Percentiles rank a stretch among this genome's conserved stretches.
Evolutionary conservation across 208 protist genomes (phyloP).

Genomic region (Leishmania guyanensis): DNA sequence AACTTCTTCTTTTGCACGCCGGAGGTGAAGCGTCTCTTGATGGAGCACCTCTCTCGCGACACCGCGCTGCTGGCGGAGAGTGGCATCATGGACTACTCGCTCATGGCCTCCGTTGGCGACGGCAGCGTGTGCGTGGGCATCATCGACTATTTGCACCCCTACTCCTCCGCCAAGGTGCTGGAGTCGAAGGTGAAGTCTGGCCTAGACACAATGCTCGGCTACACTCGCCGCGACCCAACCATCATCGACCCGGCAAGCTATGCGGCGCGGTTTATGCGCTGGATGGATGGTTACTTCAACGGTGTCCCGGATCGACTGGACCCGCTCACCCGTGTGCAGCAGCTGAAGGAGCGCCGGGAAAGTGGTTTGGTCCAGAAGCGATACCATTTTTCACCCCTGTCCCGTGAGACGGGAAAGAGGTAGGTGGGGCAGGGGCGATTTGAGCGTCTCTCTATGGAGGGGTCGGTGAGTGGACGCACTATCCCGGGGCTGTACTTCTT

Average conservation of each 20-base stretch:
- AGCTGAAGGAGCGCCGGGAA: slow-evolving; percentile 6
- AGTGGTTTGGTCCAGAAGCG: not conserved
- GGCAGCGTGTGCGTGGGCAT: slow-evolving; percentile 47
- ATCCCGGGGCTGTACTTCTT: not conserved
- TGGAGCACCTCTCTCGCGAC: slow-evolving; percentile 60
- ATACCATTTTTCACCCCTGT: not conserved
- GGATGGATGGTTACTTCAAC: slow-evolving; percentile 78
- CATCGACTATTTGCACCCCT: slow-evolving; percentile 88
- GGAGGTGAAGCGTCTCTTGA: slow-evolving; percentile 47
- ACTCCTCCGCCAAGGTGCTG: slow-evolving; percentile 72
- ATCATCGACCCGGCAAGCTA: slow-evolving; percentile 83
- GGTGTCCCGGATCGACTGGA: slow-evolving; percentile 65
- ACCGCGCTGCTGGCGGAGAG: slow-evolving; percentile 49
- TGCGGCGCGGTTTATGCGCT: slow-evolving; percentile 62
- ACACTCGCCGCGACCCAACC: slow-evolving; percentile 59
- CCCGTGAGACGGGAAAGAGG: not conserved
- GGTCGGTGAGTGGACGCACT: not conserved
- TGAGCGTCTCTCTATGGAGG: not conserved
- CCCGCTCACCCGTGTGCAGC: slow-evolving; percentile 23
- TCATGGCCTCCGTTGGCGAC: slow-evolving; percentile 45
- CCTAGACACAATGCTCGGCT: slow-evolving; percentile 74
- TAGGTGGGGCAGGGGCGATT: not conserved
- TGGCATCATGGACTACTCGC: slow-evolving; percentile 85
- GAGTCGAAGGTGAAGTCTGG: slow-evolving; percentile 87
- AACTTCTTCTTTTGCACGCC: slow-evolving; percentile 70